Evolutionary conservation across 306 rosid species (phyloP).

Genomic region (Dalbergia cochinchinensis): DNA sequence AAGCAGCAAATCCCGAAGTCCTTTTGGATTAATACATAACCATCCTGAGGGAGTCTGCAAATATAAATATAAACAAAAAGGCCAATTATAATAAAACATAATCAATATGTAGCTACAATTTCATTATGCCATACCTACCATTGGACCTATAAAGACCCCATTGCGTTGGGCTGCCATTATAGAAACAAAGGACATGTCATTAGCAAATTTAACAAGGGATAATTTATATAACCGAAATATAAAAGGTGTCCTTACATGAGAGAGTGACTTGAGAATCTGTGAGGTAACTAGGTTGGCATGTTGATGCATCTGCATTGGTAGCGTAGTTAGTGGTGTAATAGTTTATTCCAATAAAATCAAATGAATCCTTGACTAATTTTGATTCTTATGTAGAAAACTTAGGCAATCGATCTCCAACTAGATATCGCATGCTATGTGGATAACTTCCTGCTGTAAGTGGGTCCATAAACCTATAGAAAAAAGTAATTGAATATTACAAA

Average conservation of each 20-base stretch:
- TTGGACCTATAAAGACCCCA: slow-evolving; percentile 61
- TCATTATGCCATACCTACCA: slow-evolving; percentile 28
- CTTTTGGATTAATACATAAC: slow-evolving; percentile 56
- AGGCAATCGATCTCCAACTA: slow-evolving; percentile 62
- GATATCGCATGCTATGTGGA: slow-evolving; percentile 61
- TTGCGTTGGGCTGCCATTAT: slow-evolving; percentile 47
- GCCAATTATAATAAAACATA: neutral
- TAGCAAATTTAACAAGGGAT: neutral
- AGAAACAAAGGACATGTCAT: neutral
- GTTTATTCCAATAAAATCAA: slow-evolving; percentile 73
- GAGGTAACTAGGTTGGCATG: slow-evolving; percentile 19
- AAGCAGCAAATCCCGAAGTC: slow-evolving; percentile 51
- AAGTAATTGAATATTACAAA: neutral
- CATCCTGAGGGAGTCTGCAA: slow-evolving; percentile 45
- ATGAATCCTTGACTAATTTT: slow-evolving; percentile 54
- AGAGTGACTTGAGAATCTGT: slow-evolving; percentile 42
- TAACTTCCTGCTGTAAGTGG: slow-evolving; percentile 65
- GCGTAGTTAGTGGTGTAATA: slow-evolving; percentile 68
- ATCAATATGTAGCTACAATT: neutral
- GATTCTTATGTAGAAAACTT: slow-evolving; percentile 50
- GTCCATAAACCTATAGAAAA: slow-evolving; percentile 55
- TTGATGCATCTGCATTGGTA: slow-evolving; percentile 21
- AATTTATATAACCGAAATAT: neutral
- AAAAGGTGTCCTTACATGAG: slow-evolving; percentile 41
- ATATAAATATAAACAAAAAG: neutral